Evolutionary conservation across 2,329 filamentous ascomycete species (phyloP), one percentile per base, ranked within the genome.

Genomic region (Diplodia sapinea): DNA sequence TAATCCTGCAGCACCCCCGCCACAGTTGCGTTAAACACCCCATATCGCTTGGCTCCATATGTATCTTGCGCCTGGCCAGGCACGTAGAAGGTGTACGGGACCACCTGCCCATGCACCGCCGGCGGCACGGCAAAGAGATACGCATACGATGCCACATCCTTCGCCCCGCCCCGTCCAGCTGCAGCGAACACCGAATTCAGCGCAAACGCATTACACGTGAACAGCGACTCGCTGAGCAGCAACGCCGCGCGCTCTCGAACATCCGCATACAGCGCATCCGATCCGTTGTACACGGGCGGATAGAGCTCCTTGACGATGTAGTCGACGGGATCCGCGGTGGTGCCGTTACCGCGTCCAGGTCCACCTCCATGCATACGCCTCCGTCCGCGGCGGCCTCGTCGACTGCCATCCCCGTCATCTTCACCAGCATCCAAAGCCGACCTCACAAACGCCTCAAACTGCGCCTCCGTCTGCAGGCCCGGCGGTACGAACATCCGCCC

Each of bases 71-170:
- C 23, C 9, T 13, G 20, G 33, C 76, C 79, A 49, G 82, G 38
- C 5, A 2, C 81, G 76, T 82, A 87, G 75, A 83, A 87, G 0
- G 83, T 85, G 70, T 85, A 87, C 0, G 79, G 68, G 4, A 86
- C 70, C 69, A 88, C 86, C 59, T 80, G 73, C 20, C 81, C 84
- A 71, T 88, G 86, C 47, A 85, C 77, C 7, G 79, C 84, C 0
- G 85, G 85, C 0, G 82, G 82, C 1, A 86, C 79, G 20, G 81
- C 77, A 72, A 87, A 88, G 29, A 82, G 74, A 76, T 88, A 87
- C 0, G 79, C 78, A 72, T 83, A 40, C 9, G 38, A 17, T 1
- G 15, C 5, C 36, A 12, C 36, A 38, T 38, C 36, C 11, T 38
- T 13, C 13, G 36, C 36, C 11, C 4, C 36, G 3, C 2, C 23